Evolutionary conservation across 2,329 filamentous ascomycete species (phyloP).

Genomic region (Teratosphaeria nubilosa): DNA sequence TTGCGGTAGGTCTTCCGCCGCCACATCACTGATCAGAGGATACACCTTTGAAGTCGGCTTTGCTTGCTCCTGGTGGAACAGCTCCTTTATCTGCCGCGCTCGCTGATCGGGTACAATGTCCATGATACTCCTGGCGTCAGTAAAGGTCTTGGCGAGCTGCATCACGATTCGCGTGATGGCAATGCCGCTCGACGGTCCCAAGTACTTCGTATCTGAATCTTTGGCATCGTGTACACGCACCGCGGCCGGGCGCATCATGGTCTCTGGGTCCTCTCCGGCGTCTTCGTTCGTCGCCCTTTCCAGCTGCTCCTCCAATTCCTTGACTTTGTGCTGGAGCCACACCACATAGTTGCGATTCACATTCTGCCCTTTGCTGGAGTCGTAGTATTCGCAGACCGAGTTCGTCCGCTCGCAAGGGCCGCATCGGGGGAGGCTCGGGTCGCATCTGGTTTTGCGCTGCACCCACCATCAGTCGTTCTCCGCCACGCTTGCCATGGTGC

Average conservation of each 20-base stretch:
- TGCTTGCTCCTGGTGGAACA: conserved; percentile 54
- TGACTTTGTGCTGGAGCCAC: conserved; percentile 77
- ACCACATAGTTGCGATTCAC: conserved; percentile 90
- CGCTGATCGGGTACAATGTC: conserved; percentile 76
- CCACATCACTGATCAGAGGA: conserved; percentile 76
- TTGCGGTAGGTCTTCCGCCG: conserved; percentile 65
- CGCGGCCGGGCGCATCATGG: conserved; percentile 77
- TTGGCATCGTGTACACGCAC: conserved; percentile 77
- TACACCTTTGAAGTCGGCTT: conserved; percentile 71
- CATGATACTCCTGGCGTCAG: conserved; percentile 80
- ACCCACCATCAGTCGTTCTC: conserved; percentile 1
- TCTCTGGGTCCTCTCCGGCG: conserved; percentile 60
- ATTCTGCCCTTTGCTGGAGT: conserved; percentile 74
- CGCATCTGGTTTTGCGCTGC: conserved; percentile 91
- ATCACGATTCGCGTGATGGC: conserved; percentile 91
- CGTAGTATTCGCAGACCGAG: conserved; percentile 88
- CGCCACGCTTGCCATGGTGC: not conserved
- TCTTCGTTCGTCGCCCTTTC: conserved; percentile 70
- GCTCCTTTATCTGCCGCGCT: conserved; percentile 56
- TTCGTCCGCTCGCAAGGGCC: conserved; percentile 86
- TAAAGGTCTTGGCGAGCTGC: conserved; percentile 91
- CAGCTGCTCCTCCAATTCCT: conserved; percentile 72
- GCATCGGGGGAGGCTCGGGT: conserved; percentile 83
- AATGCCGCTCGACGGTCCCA: conserved; percentile 90
- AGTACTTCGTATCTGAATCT: conserved; percentile 80